phyloP scores from a whole-genome alignment of 352 stramenopile species.

The Pythium folliculosum region DNA sequence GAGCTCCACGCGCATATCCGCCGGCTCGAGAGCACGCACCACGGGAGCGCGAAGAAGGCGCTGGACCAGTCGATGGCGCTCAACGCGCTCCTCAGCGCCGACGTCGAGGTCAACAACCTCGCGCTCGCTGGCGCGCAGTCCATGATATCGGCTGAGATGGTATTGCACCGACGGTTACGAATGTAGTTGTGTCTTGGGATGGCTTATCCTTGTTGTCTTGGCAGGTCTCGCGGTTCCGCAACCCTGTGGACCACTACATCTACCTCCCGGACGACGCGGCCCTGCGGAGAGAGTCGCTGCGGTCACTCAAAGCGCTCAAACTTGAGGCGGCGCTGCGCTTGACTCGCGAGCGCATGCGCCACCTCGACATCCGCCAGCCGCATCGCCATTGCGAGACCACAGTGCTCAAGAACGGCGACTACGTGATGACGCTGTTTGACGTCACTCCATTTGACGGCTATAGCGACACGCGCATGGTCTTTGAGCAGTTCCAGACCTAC shows the following conservation, averaged over 20 bases:
- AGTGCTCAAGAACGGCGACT: slow-evolving; percentile 20
- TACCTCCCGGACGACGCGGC: slow-evolving; percentile 11
- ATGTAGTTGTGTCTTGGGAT: not conserved
- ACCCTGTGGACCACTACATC: slow-evolving; percentile 24
- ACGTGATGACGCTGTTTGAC: slow-evolving; percentile 17
- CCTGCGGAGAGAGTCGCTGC: slow-evolving; percentile 9
- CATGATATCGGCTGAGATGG: slow-evolving; percentile 8
- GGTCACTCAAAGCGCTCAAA: slow-evolving; percentile 5
- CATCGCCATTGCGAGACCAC: slow-evolving; percentile 19
- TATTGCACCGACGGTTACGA: no score
- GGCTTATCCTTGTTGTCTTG: not conserved
- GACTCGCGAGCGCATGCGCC: slow-evolving; percentile 11
- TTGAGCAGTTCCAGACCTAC: slow-evolving; percentile 13
- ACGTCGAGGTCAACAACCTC: slow-evolving; percentile 15
- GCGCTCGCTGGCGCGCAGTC: slow-evolving; percentile 12
- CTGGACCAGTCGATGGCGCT: slow-evolving; percentile 5
- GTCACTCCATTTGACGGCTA: slow-evolving; percentile 17
- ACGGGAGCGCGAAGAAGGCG: not conserved
- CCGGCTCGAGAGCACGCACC: not conserved
- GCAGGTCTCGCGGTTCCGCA: slow-evolving; percentile 15
- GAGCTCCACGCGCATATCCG: slow-evolving; percentile 1
- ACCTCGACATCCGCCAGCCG: slow-evolving; percentile 17
- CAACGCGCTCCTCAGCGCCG: slow-evolving; percentile 6
- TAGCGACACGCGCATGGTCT: slow-evolving; percentile 15
- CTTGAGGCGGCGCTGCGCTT: not conserved